Percentiles rank a stretch among this genome's conserved stretches.
These are phyloP conservation scores for Ballota nigra DNA, from an alignment of 257 asterid species.

Conservation along the genomic window DNA sequence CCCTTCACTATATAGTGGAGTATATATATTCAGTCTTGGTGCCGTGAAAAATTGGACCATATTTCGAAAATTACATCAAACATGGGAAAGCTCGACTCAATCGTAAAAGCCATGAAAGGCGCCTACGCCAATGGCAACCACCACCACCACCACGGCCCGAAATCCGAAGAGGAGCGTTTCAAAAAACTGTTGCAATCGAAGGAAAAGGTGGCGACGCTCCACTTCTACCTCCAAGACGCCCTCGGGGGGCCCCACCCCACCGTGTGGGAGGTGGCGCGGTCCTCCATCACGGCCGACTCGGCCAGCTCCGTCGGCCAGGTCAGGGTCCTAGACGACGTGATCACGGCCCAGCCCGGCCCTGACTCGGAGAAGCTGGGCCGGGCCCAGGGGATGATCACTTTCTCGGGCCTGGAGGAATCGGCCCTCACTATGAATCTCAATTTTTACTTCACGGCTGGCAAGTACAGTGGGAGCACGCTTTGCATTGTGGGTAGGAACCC, in stretches of 20 bases:
- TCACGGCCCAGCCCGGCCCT: conserved; percentile 17
- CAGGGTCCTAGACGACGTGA: conserved; percentile 24
- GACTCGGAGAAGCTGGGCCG: conserved; percentile 26
- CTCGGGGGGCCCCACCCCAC: conserved; percentile 27
- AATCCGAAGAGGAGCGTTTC: conserved; percentile 13
- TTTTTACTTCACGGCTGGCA: conserved; percentile 15
- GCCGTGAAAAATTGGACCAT: neutral
- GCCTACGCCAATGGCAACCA: neutral
- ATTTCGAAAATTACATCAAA: neutral
- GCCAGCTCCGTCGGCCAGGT: conserved; percentile 28
- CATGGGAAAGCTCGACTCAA: neutral
- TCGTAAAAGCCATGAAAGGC: conserved; percentile 1
- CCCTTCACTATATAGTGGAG: too few relatives aligned
- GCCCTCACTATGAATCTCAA: conserved; percentile 29
- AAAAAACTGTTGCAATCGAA: neutral
- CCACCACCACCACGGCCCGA: neutral
- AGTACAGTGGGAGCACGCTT: conserved; percentile 21
- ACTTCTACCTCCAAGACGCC: conserved; percentile 32
- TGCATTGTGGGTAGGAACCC: conserved; percentile 31
- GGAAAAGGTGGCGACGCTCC: conserved; percentile 26
- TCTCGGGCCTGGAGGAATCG: conserved; percentile 16
- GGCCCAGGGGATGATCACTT: conserved; percentile 34
- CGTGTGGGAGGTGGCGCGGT: conserved; percentile 34
- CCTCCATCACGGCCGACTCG: conserved; percentile 17
- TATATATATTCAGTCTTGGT: neutral